These are phyloP conservation scores for Metarhizium album DNA, from an alignment of 2,329 filamentous ascomycete genomes.

Conservation along the genomic window DNA sequence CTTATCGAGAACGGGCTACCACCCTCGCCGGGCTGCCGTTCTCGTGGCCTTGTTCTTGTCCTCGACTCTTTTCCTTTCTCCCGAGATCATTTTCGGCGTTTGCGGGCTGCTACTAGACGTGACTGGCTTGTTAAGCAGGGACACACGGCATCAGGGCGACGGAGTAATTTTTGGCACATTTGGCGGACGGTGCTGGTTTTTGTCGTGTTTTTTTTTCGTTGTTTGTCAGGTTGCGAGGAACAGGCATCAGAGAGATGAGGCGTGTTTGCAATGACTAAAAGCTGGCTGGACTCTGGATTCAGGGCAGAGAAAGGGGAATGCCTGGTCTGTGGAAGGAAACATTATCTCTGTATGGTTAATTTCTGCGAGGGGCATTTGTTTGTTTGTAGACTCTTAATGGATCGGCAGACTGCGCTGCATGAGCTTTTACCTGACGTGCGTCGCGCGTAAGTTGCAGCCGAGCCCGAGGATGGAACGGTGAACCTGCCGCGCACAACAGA, in stretches of 20 bases:
- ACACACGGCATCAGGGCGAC: slow-evolving; percentile 4
- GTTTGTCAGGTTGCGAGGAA: neutral
- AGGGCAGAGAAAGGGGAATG: neutral
- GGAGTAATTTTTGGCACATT: slow-evolving; percentile 5
- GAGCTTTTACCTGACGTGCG: neutral
- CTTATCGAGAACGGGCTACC: slow-evolving; percentile 2
- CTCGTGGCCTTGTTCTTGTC: neutral
- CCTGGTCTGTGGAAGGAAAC: neutral
- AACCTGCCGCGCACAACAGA: no score
- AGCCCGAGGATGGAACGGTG: no score
- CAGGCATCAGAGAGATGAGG: neutral
- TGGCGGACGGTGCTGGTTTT: slow-evolving; percentile 5
- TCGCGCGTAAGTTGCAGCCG: neutral
- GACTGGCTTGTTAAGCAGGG: slow-evolving; percentile 8
- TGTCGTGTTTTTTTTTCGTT: neutral
- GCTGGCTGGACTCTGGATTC: neutral
- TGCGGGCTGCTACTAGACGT: slow-evolving; percentile 9
- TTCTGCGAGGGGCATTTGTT: neutral
- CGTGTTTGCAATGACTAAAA: neutral
- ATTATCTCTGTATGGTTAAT: neutral
- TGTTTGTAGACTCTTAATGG: neutral
- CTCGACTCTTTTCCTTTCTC: slow-evolving; percentile 3
- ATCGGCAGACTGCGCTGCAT: neutral
- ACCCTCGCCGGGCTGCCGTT: neutral
- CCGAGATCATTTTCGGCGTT: slow-evolving; percentile 13